phyloP scores from a whole-genome alignment of 306 rosid genomes.

The Purshia tridentata region DNA sequence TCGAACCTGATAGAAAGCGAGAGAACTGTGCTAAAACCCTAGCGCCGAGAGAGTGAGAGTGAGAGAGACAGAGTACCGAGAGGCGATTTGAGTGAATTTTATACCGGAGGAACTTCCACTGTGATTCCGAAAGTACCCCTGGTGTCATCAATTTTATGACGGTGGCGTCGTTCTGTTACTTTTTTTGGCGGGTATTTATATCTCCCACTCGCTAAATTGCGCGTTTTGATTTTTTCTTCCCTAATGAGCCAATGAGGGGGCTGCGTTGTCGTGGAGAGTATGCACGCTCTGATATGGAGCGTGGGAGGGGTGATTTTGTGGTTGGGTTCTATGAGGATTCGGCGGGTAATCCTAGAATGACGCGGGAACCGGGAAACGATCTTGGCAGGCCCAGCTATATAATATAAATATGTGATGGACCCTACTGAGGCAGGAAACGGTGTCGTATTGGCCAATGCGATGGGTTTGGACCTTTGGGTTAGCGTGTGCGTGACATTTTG shows the following conservation, averaged over 20 bases:
- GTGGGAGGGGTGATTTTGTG: background rate
- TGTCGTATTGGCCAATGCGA: background rate
- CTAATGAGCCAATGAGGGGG: background rate
- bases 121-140: constrained; percentile 24
- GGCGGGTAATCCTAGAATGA: background rate
- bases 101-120: background rate
- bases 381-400: background rate
- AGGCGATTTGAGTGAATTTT: background rate
- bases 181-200: background rate
- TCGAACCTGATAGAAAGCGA: background rate
- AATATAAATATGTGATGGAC: background rate
- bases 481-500: too few species aligned
- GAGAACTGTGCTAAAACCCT: constrained; percentile 23
- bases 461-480: too few species aligned
- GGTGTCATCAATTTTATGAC: background rate
- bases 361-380: constrained; percentile 2
- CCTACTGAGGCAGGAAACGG: background rate
- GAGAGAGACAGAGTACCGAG: background rate
- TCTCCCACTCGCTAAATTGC: background rate
- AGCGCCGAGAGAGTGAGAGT: constrained; percentile 15
- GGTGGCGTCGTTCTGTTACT: background rate
- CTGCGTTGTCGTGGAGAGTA: background rate
- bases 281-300: background rate
- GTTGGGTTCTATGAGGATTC: too few species aligned
- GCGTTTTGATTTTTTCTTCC: background rate